These are phyloP conservation scores for Cladophialophora carrionii DNA, from an alignment of 2,329 filamentous ascomycete genomes.

Conservation along the genomic window DNA sequence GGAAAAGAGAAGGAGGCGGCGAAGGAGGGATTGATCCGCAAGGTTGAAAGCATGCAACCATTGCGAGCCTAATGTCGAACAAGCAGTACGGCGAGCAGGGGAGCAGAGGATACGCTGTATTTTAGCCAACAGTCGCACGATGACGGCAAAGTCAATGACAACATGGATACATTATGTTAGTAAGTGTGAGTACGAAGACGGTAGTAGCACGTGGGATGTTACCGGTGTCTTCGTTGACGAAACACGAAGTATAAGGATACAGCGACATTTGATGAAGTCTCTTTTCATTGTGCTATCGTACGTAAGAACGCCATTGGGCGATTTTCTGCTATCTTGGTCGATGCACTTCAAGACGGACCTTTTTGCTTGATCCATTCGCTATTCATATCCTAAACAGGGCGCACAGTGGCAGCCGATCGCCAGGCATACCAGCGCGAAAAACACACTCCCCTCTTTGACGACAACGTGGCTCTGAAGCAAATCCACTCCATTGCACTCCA, in stretches of 20 bases:
- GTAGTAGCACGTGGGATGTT: background rate
- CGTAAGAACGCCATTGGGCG: background rate
- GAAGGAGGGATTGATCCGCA: slow-evolving; percentile 22
- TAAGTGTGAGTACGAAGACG: background rate
- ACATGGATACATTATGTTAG: background rate
- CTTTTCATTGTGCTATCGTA: slow-evolving; percentile 5
- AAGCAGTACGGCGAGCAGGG: background rate
- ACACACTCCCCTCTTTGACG: background rate
- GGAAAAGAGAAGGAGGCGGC: slow-evolving; percentile 24
- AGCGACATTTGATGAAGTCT: background rate
- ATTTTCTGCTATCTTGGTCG: background rate
- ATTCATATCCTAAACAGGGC: background rate
- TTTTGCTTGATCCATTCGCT: background rate
- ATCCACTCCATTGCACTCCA: no score
- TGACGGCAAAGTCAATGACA: background rate
- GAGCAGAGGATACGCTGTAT: slow-evolving; percentile 2
- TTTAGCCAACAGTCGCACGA: background rate
- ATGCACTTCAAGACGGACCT: background rate
- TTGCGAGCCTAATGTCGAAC: background rate
- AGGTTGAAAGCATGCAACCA: slow-evolving; percentile 24
- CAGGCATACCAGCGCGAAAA: background rate
- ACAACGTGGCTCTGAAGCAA: background rate
- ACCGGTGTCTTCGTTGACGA: background rate
- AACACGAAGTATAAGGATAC: background rate
- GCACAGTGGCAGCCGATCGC: background rate